Evolutionary conservation across 768 basidiomycete genomes (phyloP).

Genomic region (Pleurotus tuoliensis): DNA sequence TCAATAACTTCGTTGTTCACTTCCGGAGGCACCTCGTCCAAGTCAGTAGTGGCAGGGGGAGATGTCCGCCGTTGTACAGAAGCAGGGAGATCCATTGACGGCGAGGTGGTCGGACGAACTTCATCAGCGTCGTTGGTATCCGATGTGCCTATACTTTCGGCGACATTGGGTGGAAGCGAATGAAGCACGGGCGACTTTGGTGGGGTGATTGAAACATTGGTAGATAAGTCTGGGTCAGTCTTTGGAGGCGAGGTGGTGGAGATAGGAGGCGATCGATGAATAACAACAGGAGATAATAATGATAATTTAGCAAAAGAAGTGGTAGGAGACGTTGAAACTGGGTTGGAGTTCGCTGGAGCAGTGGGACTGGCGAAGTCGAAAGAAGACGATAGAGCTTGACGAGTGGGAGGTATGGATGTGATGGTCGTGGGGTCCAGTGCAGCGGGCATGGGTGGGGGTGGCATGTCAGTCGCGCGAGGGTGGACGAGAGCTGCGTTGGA

Average conservation of each 20-base stretch:
- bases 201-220: slow-evolving; percentile 4
- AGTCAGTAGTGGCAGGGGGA: neutral
- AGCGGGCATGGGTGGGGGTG: slow-evolving; percentile 48
- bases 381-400: slow-evolving; percentile 15
- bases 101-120: neutral
- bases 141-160: too few species aligned
- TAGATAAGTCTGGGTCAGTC: neutral
- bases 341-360: neutral
- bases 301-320: slow-evolving; percentile 51
- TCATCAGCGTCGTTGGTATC: neutral
- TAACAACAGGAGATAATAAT: slow-evolving; percentile 32
- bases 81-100: neutral
- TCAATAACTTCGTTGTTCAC: too few species aligned
- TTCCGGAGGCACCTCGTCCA: too few species aligned
- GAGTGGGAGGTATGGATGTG: slow-evolving; percentile 15
- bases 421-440: slow-evolving; percentile 35
- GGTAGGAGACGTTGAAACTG: slow-evolving; percentile 34
- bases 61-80: neutral
- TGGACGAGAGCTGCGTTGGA: neutral
- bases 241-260: neutral
- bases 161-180: too few species aligned
- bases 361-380: slow-evolving; percentile 5
- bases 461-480: slow-evolving; percentile 29
- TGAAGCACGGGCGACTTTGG: too few species aligned
- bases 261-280: slow-evolving; percentile 3